phyloP scores from a whole-genome alignment of 2,329 filamentous ascomycete species.

The Nothophaeocryptopus gaeumannii region DNA sequence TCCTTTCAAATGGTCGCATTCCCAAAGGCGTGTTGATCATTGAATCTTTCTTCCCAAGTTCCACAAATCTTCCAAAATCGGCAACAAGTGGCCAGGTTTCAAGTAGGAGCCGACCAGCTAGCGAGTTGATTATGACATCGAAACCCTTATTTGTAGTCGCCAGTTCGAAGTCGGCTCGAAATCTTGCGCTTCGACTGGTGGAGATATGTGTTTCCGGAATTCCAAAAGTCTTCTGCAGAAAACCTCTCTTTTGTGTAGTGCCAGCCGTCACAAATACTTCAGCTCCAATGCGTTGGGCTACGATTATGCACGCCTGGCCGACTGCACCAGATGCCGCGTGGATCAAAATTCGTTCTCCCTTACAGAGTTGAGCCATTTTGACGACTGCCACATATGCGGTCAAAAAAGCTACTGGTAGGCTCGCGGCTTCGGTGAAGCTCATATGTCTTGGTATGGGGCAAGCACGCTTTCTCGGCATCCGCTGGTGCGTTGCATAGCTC shows the following conservation, averaged over 20 bases:
- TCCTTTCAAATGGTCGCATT: slow-evolving; percentile 1
- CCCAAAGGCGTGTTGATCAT: slow-evolving; percentile 12
- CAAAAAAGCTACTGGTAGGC: slow-evolving; percentile 15
- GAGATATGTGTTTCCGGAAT: slow-evolving; percentile 35
- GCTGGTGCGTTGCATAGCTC: not conserved
- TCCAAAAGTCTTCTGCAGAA: slow-evolving; percentile 24
- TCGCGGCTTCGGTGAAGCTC: slow-evolving; percentile 2
- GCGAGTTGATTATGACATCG: slow-evolving; percentile 35
- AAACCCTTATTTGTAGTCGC: slow-evolving; percentile 21
- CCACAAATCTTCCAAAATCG: slow-evolving; percentile 32
- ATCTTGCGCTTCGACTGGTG: slow-evolving; percentile 28
- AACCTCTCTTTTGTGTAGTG: slow-evolving; percentile 9
- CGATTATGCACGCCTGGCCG: slow-evolving; percentile 30
- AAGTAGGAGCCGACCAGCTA: slow-evolving; percentile 28
- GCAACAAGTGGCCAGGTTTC: slow-evolving; percentile 30
- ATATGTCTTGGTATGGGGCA: slow-evolving; percentile 1
- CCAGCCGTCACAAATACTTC: slow-evolving; percentile 31
- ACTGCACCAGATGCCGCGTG: slow-evolving; percentile 31
- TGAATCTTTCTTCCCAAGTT: slow-evolving; percentile 27
- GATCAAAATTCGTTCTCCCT: slow-evolving; percentile 37
- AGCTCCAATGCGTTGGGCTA: slow-evolving; percentile 25
- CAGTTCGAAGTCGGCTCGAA: slow-evolving; percentile 14
- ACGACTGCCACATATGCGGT: slow-evolving; percentile 31
- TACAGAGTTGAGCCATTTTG: slow-evolving; percentile 27
- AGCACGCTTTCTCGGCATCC: not conserved